Evolutionary conservation across 1,139 yeast genomes (phyloP).

Genomic region (Taphrina deformans): DNA sequence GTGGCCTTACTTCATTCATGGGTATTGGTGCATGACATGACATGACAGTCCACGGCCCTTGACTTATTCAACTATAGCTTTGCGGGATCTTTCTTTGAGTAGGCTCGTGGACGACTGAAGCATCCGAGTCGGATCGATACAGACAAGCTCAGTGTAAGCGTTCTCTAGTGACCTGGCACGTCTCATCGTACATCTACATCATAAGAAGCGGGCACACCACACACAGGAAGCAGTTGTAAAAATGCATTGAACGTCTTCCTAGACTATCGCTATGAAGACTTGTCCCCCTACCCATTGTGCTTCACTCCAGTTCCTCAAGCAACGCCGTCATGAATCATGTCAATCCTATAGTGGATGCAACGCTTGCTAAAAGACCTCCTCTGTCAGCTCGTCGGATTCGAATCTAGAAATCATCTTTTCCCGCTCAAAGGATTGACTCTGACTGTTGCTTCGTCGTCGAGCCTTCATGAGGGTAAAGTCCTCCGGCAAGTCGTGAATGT

Average conservation of each 20-base stretch:
- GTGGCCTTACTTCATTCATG: too few relatives aligned
- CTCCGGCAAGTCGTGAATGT: constrained; percentile 17
- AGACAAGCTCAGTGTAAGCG: too few relatives aligned
- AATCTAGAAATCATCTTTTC: constrained; percentile 29
- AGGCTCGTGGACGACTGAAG: too few relatives aligned
- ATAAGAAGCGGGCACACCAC: too few relatives aligned
- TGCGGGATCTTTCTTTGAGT: too few relatives aligned
- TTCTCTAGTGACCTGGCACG: too few relatives aligned
- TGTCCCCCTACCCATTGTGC: background rate
- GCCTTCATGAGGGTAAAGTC: constrained; percentile 26
- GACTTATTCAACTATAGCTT: too few relatives aligned
- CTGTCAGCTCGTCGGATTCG: constrained; percentile 21
- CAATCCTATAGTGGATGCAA: background rate
- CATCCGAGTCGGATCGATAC: too few relatives aligned
- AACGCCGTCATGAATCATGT: background rate
- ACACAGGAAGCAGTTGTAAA: too few relatives aligned
- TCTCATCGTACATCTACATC: too few relatives aligned
- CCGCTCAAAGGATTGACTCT: constrained; percentile 19
- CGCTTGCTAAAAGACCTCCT: constrained; percentile 17
- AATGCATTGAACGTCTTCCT: background rate
- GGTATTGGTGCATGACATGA: too few relatives aligned
- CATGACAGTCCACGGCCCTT: too few relatives aligned
- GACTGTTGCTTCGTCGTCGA: constrained; percentile 26
- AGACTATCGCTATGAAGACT: background rate
- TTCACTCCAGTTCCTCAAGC: background rate